phyloP scores from a whole-genome alignment of 1,284 basidiomycete species.

The Tilletia setariae region DNA sequence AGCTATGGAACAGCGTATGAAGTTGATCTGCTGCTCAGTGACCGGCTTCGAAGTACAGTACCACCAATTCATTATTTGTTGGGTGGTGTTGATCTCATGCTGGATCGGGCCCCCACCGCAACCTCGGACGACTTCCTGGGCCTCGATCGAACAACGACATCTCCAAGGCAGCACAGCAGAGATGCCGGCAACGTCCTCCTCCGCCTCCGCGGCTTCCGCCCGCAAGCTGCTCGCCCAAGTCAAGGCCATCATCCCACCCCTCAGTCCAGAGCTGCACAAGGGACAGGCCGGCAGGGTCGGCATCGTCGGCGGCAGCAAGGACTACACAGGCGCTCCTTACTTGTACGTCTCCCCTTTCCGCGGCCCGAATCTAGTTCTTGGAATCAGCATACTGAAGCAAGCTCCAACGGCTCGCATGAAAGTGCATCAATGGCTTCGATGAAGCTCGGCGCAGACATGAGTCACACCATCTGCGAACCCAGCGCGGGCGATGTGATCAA shows the following conservation, averaged over 20 bases:
- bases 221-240: constrained; percentile 52
- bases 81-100: too few relatives aligned
- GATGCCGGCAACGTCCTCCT: constrained; percentile 6
- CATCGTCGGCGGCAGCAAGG: constrained; percentile 84
- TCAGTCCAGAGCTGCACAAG: constrained; percentile 82
- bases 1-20: too few relatives aligned
- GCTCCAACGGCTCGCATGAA: too few relatives aligned
- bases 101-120: too few relatives aligned
- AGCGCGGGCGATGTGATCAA: constrained; percentile 83
- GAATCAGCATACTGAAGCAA: too few relatives aligned
- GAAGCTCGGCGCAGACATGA: constrained; percentile 74
- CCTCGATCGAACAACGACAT: too few relatives aligned
- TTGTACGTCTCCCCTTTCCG: constrained; percentile 58
- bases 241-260: constrained; percentile 75
- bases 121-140: not conserved
- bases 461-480: constrained; percentile 94
- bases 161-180: not conserved
- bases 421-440: constrained; percentile 41
- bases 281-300: constrained; percentile 95
- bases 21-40: too few relatives aligned
- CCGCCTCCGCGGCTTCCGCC: not conserved
- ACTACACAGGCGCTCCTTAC: constrained; percentile 95
- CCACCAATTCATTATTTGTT: too few relatives aligned
- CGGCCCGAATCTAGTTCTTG: too few relatives aligned
- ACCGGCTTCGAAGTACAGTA: too few relatives aligned